phyloP scores from a whole-genome alignment of 805 yeast species.

The Ogataea zsoltii region DNA sequence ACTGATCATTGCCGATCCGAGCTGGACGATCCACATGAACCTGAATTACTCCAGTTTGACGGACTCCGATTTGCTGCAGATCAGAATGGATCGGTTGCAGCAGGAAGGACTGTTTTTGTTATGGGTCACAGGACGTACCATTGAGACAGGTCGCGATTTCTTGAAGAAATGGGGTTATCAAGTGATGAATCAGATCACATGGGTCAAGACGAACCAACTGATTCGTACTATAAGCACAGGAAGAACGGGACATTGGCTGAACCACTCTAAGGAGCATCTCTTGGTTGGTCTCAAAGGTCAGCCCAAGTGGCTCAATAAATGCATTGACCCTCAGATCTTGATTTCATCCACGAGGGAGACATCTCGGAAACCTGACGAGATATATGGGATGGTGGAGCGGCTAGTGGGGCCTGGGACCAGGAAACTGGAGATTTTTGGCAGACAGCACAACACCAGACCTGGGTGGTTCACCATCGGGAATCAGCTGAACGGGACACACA shows the following conservation, averaged over 20 bases:
- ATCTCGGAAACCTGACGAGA: constrained; percentile 88
- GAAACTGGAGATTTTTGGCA: constrained; percentile 86
- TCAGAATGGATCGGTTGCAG: constrained; percentile 70
- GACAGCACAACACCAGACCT: constrained; percentile 79
- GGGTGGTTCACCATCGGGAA: constrained; percentile 92
- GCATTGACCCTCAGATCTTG: constrained; percentile 72
- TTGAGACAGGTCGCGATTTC: constrained; percentile 82
- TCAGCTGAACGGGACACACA: constrained; percentile 61
- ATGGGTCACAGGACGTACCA: constrained; percentile 96
- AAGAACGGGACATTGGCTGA: constrained; percentile 95
- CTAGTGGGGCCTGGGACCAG: constrained; percentile 75
- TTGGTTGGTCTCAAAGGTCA: constrained; percentile 83
- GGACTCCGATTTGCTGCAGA: constrained; percentile 67
- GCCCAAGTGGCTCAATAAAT: constrained; percentile 67
- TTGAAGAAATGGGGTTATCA: constrained; percentile 80
- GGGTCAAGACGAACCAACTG: constrained; percentile 90
- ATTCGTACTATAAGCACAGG: constrained; percentile 92
- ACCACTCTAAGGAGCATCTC: constrained; percentile 91
- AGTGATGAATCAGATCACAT: constrained; percentile 75
- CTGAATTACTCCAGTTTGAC: constrained; percentile 73
- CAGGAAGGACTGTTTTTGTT: constrained; percentile 80
- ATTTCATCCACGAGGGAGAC: constrained; percentile 87
- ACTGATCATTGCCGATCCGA: constrained; percentile 88
- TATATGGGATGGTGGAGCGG: constrained; percentile 82
- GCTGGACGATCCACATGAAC: constrained; percentile 96